A percentile compares a stretch with the other conserved stretches of the same genome.
Evolutionary conservation across 257 asterid species (phyloP).

Genomic region (Solanum phureja): DNA sequence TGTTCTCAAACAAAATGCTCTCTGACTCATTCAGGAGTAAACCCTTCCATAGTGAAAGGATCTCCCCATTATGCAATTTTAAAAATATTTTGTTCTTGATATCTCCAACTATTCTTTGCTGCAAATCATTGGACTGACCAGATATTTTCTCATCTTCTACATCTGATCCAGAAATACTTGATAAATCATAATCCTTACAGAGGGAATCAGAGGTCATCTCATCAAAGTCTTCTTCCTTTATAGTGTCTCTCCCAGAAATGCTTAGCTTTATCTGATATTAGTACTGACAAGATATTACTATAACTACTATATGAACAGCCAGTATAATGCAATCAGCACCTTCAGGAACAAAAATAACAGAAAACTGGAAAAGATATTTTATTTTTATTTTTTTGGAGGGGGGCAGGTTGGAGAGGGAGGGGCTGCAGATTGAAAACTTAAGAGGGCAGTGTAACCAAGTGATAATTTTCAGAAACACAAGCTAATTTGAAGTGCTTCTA

Average conservation of each 20-base stretch:
- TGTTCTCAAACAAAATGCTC: slow-evolving; percentile 38
- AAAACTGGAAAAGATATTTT: background rate
- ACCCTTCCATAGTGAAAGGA: slow-evolving; percentile 61
- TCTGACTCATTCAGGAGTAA: slow-evolving; percentile 59
- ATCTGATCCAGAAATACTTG: slow-evolving; percentile 94
- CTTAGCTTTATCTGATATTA: slow-evolving; percentile 78
- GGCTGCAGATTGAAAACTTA: background rate
- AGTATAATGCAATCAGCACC: background rate
- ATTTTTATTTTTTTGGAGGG: background rate
- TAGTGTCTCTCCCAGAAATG: slow-evolving; percentile 66
- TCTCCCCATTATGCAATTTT: slow-evolving; percentile 62
- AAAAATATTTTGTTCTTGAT: slow-evolving; percentile 48
- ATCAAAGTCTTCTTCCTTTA: slow-evolving; percentile 81
- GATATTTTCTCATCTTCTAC: slow-evolving; percentile 64
- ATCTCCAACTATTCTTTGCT: slow-evolving; percentile 26
- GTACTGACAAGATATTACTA: slow-evolving; percentile 15
- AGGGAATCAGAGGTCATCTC: slow-evolving; percentile 47
- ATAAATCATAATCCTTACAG: slow-evolving; percentile 68
- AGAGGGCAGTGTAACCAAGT: background rate
- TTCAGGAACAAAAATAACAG: background rate
- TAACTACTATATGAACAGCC: background rate
- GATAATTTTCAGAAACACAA: background rate
- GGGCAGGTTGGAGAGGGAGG: background rate
- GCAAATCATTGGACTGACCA: slow-evolving; percentile 14
- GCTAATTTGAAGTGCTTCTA: background rate